Percentiles rank a stretch among this genome's conserved stretches.
Evolutionary conservation across 202 grass and related monocot species (phyloP).

Genomic region (Bolboschoenoplectus hybrid): DNA sequence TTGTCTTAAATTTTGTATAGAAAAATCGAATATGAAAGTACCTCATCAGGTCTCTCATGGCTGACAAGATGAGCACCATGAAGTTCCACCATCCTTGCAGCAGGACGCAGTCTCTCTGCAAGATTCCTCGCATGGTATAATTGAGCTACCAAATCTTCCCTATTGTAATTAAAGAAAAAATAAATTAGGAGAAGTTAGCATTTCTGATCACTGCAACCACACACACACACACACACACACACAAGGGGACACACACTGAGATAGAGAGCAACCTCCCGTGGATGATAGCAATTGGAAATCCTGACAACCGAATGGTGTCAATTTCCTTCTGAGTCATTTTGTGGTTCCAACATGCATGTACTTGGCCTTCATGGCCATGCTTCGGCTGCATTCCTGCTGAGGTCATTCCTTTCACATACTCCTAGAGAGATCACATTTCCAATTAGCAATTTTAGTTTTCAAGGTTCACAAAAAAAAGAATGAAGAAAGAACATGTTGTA

Average conservation of each 20-base stretch:
- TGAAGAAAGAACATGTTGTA: not conserved
- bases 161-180: conserved; percentile 15
- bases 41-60: conserved; percentile 87
- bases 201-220: not conserved
- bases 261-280: conserved; percentile 70
- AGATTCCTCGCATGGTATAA: conserved; percentile 73
- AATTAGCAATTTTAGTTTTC: not conserved
- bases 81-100: conserved; percentile 87
- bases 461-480: not conserved
- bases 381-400: conserved; percentile 86
- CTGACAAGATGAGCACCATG: conserved; percentile 90
- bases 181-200: not conserved
- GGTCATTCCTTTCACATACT: conserved; percentile 79
- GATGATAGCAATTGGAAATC: conserved; percentile 82
- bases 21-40: conserved; percentile 39
- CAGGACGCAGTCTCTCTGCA: conserved; percentile 68
- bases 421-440: conserved; percentile 43
- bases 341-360: conserved; percentile 92
- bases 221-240: not conserved
- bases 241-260: not conserved
- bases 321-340: conserved; percentile 63
- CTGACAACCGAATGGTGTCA: conserved; percentile 62
- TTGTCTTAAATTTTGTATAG: not conserved
- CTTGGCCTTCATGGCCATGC: conserved; percentile 84
- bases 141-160: conserved; percentile 83